Evolutionary conservation across 306 rosid genomes (phyloP), one percentile per base, ranked within the genome.

Genomic region (Lotus japonicus): DNA sequence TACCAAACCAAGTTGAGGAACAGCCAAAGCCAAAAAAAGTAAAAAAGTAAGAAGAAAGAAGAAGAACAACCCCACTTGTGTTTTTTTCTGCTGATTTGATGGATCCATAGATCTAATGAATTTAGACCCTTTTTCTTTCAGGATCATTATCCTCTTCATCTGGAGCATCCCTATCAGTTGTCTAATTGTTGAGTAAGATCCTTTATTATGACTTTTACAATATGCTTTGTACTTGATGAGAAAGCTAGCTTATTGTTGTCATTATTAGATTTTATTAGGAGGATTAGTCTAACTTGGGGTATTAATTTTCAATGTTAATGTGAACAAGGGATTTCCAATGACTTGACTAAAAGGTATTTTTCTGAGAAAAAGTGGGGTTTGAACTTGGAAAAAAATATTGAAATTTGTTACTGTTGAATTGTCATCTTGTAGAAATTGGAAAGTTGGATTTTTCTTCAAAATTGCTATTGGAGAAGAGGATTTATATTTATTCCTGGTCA

Each of bases 81-180:
- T 73, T 69, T 58, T 73, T 35, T 61, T 52, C 28, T 68, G 0
- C 12, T 63, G 53, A 68, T 73, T 81, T 64, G 46, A 69, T 81
- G 84, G 95, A 91, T 88, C 90, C 84, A 28, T 80, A 81, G 98
- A 92, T 92, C 95, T 85, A 81, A 66, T 73, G 78, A 68, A 46
- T 28, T 72, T 43, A 26, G 48, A 66, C 68, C 26, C 74, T 66
- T 66, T 66, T 52, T 63, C 57, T 57, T 17, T 39, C 49, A 46
- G 73, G 89, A 86, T 91, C 89, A 59, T 64, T 61, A 31, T 69
- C 65, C 54, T 68, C 77, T 71, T 66, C 81, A 57, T 49, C 77
- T 52, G 33, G 16, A 42, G 23, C 78, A 9, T 18, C 49, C 9
- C 58, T 7, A 28, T 82, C 65, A 71, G 41, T 54, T 39, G 68